Evolutionary conservation across 352 stramenopile genomes (phyloP).

Genomic region (Globisporangium radiosum): DNA sequence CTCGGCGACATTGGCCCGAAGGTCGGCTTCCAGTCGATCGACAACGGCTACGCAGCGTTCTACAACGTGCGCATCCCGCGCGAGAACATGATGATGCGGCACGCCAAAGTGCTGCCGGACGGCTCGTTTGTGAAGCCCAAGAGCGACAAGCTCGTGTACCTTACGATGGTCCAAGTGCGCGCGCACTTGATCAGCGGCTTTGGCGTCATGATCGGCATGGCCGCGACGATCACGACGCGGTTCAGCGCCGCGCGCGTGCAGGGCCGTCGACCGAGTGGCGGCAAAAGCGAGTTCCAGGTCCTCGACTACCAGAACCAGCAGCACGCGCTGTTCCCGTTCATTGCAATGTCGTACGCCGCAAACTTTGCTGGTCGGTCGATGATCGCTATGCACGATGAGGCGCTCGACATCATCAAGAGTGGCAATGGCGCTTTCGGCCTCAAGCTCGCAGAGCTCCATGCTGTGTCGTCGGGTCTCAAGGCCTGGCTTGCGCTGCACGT

Average conservation of each 20-base stretch:
- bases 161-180: slow-evolving; percentile 77
- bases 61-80: slow-evolving; percentile 84
- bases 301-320: slow-evolving; percentile 95
- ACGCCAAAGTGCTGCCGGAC: slow-evolving; percentile 40
- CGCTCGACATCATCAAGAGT: slow-evolving; percentile 15
- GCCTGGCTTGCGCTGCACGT: slow-evolving; percentile 30
- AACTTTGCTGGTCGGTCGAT: slow-evolving; percentile 20
- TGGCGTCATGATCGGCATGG: slow-evolving; percentile 67
- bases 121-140: slow-evolving; percentile 59
- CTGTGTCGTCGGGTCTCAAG: slow-evolving; percentile 29
- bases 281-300: too few relatives aligned
- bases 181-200: slow-evolving; percentile 73
- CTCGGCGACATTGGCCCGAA: slow-evolving; percentile 92
- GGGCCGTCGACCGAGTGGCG: too few relatives aligned
- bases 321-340: slow-evolving; percentile 37
- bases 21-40: slow-evolving; percentile 86
- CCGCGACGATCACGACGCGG: slow-evolving; percentile 89
- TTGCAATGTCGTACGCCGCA: slow-evolving; percentile 38
- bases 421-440: slow-evolving; percentile 14
- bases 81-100: slow-evolving; percentile 47
- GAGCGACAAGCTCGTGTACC: slow-evolving; percentile 69
- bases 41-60: slow-evolving; percentile 90
- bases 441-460: slow-evolving; percentile 28
- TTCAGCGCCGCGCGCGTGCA: slow-evolving; percentile 92
- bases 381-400: slow-evolving; percentile 17